Evolutionary conservation across 108 stramenopile genomes (phyloP), one percentile per base, ranked within the genome.

Genomic region (Thalassiosira profunda): DNA sequence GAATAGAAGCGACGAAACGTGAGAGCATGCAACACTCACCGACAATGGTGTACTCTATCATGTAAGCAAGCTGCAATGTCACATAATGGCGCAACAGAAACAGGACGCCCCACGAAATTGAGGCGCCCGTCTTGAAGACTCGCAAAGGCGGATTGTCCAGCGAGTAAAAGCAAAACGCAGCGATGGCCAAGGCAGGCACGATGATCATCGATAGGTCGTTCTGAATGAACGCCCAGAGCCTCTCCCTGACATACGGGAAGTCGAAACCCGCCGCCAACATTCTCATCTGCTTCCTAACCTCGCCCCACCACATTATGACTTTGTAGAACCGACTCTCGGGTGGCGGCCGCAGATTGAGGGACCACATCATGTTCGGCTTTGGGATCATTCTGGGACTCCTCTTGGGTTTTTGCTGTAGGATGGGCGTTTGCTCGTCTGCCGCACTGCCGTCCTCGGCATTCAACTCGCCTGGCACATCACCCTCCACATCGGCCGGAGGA

Each of bases 81-180:
- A 93, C 11, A 12, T 76, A 59, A 33, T 86, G 81, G 24, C 91
- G 85, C 4, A 82, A 66, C 2, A 72, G 33, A 66, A 94, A 94
- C 24, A 88, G 56, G 47, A 87, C 67, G 81, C 84, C 85, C 90
- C 90, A 92, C 14, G 89, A 83, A 31, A 86, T 34, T 7, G 80
- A 68, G 2, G 72, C 68, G 44, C 72, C 66, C 14, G 76, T 84
- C 14, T 86, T 81, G 18, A 94, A 54, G 56, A 90, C 81, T 3
- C 77, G 61, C 17, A 86, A 54, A 15, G 56, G 30, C n/a, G 93
- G 93, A 79, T 94, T 94, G 18, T 80, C 79, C 17, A 81, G 42
- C 6, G 74, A 30, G 44, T 88, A 86, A 48, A 63, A 89, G 1
- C 79, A 52, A 18, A 88, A 49, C 36, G 70, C 68, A 0, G 69